phyloP scores from a whole-genome alignment of 169 alveolate species.

The Plasmodium vivax region DNA sequence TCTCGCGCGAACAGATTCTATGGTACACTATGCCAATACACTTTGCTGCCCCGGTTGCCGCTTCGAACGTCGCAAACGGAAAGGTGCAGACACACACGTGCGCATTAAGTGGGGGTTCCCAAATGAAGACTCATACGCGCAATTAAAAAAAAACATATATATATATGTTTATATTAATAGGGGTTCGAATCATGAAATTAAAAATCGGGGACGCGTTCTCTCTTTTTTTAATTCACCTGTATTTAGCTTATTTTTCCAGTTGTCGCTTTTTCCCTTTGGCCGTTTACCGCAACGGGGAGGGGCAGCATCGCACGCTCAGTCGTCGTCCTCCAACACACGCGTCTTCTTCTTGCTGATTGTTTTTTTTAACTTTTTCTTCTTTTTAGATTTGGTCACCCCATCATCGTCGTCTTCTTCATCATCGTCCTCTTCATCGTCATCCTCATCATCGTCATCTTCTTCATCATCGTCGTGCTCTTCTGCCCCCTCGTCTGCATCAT shows the following conservation, averaged over 20 bases:
- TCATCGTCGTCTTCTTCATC: not conserved
- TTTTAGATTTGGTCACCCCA: not conserved
- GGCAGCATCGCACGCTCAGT: not conserved
- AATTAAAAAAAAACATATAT: not conserved
- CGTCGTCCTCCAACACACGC: not conserved
- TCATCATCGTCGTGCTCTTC: not conserved
- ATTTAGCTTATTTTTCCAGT: not conserved
- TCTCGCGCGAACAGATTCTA: not conserved
- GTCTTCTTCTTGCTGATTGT: constrained; percentile 10
- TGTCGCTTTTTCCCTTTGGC: not conserved
- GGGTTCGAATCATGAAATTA: not conserved
- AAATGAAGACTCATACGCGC: not conserved
- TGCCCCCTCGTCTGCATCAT: not conserved
- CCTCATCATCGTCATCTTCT: not conserved
- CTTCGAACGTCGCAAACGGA: not conserved
- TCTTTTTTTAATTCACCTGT: not conserved
- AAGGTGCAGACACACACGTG: not conserved
- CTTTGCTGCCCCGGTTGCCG: not conserved
- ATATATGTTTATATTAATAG: not conserved
- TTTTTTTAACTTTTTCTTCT: not conserved
- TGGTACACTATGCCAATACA: not conserved
- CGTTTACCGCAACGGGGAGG: not conserved
- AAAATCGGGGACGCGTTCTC: not conserved
- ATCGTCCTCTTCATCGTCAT: constrained; percentile 4
- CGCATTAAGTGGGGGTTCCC: not conserved